A percentile compares a stretch with the other conserved stretches of the same genome.
Conservation (phyloP, 1,139 yeast species). For the Lodderomyces pseudojiufengensis region DNA sequence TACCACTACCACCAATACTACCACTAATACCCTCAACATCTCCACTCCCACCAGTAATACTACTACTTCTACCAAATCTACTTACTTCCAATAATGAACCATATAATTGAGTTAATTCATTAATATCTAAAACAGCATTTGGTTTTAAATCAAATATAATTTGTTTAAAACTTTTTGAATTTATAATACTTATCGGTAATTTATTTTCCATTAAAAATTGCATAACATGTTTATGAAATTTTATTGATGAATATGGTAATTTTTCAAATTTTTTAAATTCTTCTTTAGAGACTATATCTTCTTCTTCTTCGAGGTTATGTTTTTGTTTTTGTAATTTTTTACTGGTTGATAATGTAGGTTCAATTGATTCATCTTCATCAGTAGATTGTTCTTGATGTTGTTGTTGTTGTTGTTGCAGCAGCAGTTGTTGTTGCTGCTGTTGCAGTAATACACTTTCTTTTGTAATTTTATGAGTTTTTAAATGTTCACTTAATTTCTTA, state of each 20-base stretch:
- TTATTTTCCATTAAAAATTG: conserved; percentile 51
- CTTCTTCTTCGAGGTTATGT: too few relatives aligned
- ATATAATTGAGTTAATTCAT: conserved; percentile 45
- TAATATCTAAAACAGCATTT: conserved; percentile 44
- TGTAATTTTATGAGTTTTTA: conserved; percentile 51
- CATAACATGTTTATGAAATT: conserved; percentile 50
- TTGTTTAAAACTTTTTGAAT: conserved; percentile 52
- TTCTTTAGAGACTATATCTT: neutral
- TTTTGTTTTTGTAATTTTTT: too few relatives aligned
- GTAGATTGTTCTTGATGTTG: neutral
- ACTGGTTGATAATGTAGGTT: too few relatives aligned
- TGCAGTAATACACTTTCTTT: conserved; percentile 23
- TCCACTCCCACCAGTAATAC: neutral
- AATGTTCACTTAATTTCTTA: conserved; percentile 54
- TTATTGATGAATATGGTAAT: conserved; percentile 13
- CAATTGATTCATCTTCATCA: neutral
- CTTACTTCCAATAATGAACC: conserved; percentile 47
- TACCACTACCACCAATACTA: neutral
- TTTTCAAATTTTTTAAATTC: neutral
- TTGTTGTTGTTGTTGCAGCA: neutral
- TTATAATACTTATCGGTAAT: conserved; percentile 44
- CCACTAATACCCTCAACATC: neutral
- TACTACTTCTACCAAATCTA: conserved; percentile 19
- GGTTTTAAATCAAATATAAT: conserved; percentile 48
- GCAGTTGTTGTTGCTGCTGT: conserved; percentile 1